phyloP scores from a whole-genome alignment of 176 grass and related monocot species.

The Stipa capillata region DNA sequence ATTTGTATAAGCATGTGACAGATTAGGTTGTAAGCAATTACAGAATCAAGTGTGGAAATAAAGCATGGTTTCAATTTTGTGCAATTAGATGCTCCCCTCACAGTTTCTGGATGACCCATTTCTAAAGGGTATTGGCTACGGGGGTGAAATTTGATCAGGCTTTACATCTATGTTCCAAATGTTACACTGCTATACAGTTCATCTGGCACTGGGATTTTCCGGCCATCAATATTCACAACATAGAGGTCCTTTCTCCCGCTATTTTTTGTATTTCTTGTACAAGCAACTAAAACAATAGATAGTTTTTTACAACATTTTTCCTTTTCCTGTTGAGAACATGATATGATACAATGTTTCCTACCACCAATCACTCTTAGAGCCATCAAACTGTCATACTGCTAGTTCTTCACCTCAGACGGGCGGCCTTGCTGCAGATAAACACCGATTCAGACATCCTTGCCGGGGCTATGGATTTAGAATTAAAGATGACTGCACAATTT shows the following conservation, averaged over 20 bases:
- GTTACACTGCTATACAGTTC: not conserved
- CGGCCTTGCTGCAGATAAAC: conserved; percentile 20
- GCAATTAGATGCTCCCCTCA: not conserved
- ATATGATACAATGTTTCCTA: conserved; percentile 30
- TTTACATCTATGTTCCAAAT: not conserved
- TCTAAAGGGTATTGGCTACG: not conserved
- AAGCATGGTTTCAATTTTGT: not conserved
- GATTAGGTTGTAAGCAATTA: not conserved
- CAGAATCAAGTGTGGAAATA: not conserved
- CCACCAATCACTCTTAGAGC: not conserved
- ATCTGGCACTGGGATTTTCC: not conserved
- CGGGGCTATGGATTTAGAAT: conserved; percentile 13
- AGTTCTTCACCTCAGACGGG: conserved; percentile 15
- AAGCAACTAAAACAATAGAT: conserved; percentile 3
- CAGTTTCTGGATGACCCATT: not conserved
- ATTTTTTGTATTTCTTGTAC: conserved; percentile 31
- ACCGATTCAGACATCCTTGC: not conserved
- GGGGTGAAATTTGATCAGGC: not conserved
- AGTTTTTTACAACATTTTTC: conserved; percentile 5
- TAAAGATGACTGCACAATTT: conserved; percentile 1
- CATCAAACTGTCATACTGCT: conserved; percentile 2
- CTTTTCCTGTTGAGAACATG: not conserved
- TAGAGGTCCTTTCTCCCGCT: not conserved
- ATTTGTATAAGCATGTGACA: not conserved
- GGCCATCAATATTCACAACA: not conserved